Evolutionary conservation across 2,329 filamentous ascomycete species (phyloP), one percentile per base, ranked within the genome.

Genomic region (Alternaria angustiovoidea): DNA sequence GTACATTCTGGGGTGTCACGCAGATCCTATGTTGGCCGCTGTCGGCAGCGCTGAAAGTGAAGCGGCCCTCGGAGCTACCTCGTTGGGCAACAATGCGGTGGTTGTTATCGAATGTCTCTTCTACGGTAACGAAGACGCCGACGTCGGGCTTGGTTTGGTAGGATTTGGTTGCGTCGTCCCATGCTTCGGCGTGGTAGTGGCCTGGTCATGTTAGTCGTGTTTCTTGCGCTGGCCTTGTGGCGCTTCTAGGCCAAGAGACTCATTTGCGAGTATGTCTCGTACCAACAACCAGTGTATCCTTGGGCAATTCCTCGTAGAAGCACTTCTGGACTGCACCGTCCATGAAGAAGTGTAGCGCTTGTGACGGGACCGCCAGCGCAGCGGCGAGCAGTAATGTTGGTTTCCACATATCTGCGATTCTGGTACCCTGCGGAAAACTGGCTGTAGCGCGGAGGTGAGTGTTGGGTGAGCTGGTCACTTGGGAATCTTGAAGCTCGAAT

Each of bases 281-380:
- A 90, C 88, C 95, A 61, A 97, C 94, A 57, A 99, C 94, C 59
- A 99, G 84, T 14, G 95, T 98, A 80, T 97, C 94, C 85, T 98
- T 97, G 68, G 95, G 94, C 61, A 99, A 87, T 81, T 98, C 94
- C 83, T 99, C 95, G 82, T 91, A 96, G 88, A 99, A 99, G 83
- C 95, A 99, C 83, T 96, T 97, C 69, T 92, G 90, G 67, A 87
- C 83, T 51, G 87, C 86, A 74, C 91, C 92, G 78, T 98, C 93
- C 79, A 98, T 89, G 84, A 91, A 98, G 86, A 99, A 96, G 88
- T 96, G 94, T 60, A 99, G 87, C 57, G 94, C 93, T 77, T 93
- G 91, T 64, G 91, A 88, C 61, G 89, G 88, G 36, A 85, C 75
- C 47, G 86, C 77, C 62, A 85, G 76, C 69, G 81, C 80, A 79